Conservation (phyloP, 306 rosid genomes). For the Sphenostylis stenocarpa region DNA sequence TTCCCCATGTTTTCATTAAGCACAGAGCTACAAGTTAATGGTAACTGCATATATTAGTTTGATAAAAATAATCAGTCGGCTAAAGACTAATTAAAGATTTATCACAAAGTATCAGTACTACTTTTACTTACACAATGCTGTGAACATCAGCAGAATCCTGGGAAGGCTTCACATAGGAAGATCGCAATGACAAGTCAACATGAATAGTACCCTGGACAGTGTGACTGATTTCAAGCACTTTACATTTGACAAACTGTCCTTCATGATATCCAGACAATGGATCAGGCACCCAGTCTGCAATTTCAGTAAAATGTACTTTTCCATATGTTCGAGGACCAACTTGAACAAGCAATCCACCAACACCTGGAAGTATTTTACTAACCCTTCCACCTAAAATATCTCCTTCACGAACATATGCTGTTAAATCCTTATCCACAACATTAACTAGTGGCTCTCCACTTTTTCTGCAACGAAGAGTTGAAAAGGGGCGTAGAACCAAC, state of each 20-base stretch:
- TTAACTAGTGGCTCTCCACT: conserved; percentile 36
- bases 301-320: conserved; percentile 79
- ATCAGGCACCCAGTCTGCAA: conserved; percentile 67
- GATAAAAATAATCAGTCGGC: background rate
- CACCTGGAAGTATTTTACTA: conserved; percentile 74
- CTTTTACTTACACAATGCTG: conserved; percentile 50
- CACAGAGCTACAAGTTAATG: background rate
- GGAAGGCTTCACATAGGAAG: conserved; percentile 39
- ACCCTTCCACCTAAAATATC: conserved; percentile 73
- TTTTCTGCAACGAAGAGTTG: conserved; percentile 29
- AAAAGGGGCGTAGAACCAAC: conserved; percentile 48
- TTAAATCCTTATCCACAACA: conserved; percentile 34
- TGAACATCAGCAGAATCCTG: conserved; percentile 37
- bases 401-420: conserved; percentile 62
- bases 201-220: conserved; percentile 62
- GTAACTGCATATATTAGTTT: background rate
- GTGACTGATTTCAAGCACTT: conserved; percentile 62
- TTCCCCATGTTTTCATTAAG: background rate
- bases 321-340: conserved; percentile 74
- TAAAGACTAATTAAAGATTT: background rate
- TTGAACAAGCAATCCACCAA: conserved; percentile 84
- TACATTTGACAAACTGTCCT: conserved; percentile 85
- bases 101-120: background rate
- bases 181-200: conserved; percentile 74
- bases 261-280: conserved; percentile 81